Evolutionary conservation across 352 stramenopile species (phyloP).

Genomic region (Aphanomyces stellatus): DNA sequence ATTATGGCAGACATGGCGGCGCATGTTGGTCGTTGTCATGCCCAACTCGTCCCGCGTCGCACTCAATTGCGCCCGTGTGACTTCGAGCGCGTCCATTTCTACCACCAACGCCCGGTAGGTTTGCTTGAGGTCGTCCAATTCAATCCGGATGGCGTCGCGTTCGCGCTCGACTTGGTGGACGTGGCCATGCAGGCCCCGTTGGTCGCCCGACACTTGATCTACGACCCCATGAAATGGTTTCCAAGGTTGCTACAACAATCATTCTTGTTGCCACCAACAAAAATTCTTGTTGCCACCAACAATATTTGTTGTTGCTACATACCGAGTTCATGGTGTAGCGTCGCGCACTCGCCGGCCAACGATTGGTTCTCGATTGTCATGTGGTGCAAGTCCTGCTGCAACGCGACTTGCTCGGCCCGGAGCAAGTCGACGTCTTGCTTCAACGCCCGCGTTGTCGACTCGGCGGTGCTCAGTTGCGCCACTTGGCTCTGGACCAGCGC

Average conservation of each 20-base stretch:
- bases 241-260: too few relatives aligned
- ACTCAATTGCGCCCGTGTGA: slow-evolving; percentile 42
- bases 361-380: slow-evolving; percentile 84
- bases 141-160: slow-evolving; percentile 56
- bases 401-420: slow-evolving; percentile 48
- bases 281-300: too few relatives aligned
- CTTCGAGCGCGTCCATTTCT: slow-evolving; percentile 62
- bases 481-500: slow-evolving; percentile 36
- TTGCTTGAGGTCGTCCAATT: slow-evolving; percentile 64
- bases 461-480: slow-evolving; percentile 16
- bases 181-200: slow-evolving; percentile 45
- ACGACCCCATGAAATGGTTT: neutral
- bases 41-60: slow-evolving; percentile 48
- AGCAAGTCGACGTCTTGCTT: slow-evolving; percentile 33
- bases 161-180: slow-evolving; percentile 54
- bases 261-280: too few relatives aligned
- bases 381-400: slow-evolving; percentile 75
- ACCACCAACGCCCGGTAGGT: slow-evolving; percentile 65
- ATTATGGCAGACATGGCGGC: slow-evolving; percentile 22
- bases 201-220: slow-evolving; percentile 29
- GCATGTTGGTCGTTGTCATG: slow-evolving; percentile 55
- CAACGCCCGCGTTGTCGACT: neutral
- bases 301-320: neutral
- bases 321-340: slow-evolving; percentile 34
- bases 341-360: slow-evolving; percentile 68